A percentile compares a stretch with the other conserved stretches of the same genome.
phyloP scores from a whole-genome alignment of 1,284 basidiomycete genomes.

The Wolfiporia cocos region DNA sequence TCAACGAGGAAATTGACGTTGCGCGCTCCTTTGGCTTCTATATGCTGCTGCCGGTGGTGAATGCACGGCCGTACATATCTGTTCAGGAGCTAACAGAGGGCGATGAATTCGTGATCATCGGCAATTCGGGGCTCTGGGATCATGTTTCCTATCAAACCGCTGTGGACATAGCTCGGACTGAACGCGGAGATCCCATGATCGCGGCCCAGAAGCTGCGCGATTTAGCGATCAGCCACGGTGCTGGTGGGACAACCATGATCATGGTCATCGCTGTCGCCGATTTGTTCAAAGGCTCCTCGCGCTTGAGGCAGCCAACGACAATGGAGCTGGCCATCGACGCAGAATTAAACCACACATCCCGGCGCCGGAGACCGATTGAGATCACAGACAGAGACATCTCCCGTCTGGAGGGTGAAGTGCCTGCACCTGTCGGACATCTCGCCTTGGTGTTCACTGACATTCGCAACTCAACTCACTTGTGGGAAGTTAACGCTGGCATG shows the following conservation, averaged over 20 bases:
- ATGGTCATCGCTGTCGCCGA: conserved; percentile 92
- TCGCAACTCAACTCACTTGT: conserved; percentile 93
- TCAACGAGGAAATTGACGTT: conserved; percentile 91
- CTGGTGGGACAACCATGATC: conserved; percentile 93
- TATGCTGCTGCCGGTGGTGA: conserved; percentile 88
- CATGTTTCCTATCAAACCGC: conserved; percentile 94
- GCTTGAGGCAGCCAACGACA: conserved; percentile 39
- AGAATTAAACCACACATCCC: conserved; percentile 30
- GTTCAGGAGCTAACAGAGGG: conserved; percentile 71
- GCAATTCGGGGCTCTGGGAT: conserved; percentile 92
- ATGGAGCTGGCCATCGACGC: conserved; percentile 38
- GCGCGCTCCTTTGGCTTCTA: conserved; percentile 95
- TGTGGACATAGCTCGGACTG: conserved; percentile 91
- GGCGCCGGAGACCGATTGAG: conserved; percentile 33
- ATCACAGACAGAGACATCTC: conserved; percentile 48
- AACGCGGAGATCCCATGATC: conserved; percentile 88
- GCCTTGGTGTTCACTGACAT: conserved; percentile 99
- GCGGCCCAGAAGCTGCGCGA: conserved; percentile 97
- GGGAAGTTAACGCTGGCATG: conserved; percentile 98
- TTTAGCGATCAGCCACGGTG: conserved; percentile 96
- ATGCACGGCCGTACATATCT: conserved; percentile 80
- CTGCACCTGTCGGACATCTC: conserved; percentile 84
- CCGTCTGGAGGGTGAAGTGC: conserved; percentile 78
- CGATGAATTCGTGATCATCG: conserved; percentile 97
- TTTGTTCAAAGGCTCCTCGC: conserved; percentile 51